Base-by-base conservation (phyloP, 176 grass and related monocot genomes). In the Urochloa ruziziensis region DNA sequence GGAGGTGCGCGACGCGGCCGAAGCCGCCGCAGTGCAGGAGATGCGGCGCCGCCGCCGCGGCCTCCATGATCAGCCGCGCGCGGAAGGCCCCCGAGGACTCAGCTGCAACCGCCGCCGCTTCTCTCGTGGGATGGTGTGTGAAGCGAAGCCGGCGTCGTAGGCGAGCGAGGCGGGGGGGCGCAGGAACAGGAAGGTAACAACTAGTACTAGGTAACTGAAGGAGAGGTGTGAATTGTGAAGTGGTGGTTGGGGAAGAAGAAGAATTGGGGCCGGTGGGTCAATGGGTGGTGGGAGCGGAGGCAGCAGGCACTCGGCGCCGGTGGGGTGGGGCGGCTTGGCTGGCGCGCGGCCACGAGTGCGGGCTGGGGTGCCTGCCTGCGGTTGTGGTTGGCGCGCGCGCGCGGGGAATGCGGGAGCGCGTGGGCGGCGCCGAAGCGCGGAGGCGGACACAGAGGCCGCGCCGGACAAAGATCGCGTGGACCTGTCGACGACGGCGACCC, bases 1-100 rank as follows among this genome's bases (percentile, higher is more conserved):
- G 32, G 28, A 32, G 23, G 39, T 70, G 59, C 80, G 90, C 52
- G 28, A 62, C 40, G 79, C 88, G 78, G 83, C 44, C 74, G 59
- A 98, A 91, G 9, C 86, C 80, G 28, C 96, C 89, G 82, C 91
- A 92, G 71, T 84, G 85, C 62, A 95, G 87, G 67, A 98, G 87
- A 47, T 80, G 96, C 70, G 91, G 66, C 85, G 84, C 75, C 23
- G 75, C 49, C 56, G 75, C 54, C 30, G 87, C 56, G 15, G 88
- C 74, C 84, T 95, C 96, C 96, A 95, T 95, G 40, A 39, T 27
- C 10, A 62, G 46, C 23, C 3, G n/a, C 10, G n/a, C 10, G 33
- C 18, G 58, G 48, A 48, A 48, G 46, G 44, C 6, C n/a, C 58
- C 16, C 7, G 43, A 13, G 33, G 23, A 19, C 23, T 57, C 37